These are phyloP conservation scores for Torulaspora delbrueckii DNA, from an alignment of 805 yeast species.

Conservation along the genomic window DNA sequence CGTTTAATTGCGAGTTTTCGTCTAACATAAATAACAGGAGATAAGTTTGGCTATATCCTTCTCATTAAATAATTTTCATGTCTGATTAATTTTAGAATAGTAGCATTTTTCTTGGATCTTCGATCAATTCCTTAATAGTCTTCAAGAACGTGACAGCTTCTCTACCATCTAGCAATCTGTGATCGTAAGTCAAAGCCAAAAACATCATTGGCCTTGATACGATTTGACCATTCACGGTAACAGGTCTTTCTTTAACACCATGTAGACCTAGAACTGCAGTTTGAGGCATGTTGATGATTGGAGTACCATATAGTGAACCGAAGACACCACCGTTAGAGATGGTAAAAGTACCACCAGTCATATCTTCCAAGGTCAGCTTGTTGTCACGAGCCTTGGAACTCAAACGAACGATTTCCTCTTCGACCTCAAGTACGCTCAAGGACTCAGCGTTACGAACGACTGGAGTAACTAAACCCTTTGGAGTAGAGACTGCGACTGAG, in stretches of 20 bases:
- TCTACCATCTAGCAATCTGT: slow-evolving; percentile 96
- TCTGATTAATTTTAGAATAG: slow-evolving; percentile 35
- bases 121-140: slow-evolving; percentile 93
- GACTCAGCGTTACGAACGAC: slow-evolving; percentile 96
- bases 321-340: slow-evolving; percentile 99
- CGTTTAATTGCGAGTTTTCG: not conserved
- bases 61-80: not conserved
- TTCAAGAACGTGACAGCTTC: slow-evolving; percentile 97
- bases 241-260: slow-evolving; percentile 96
- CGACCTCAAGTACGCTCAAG: slow-evolving; percentile 79
- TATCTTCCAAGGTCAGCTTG: slow-evolving; percentile 92
- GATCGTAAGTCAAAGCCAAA: slow-evolving; percentile 96
- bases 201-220: slow-evolving; percentile 99
- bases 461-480: slow-evolving; percentile 98
- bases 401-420: slow-evolving; percentile 72
- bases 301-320: slow-evolving; percentile 96
- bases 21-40: slow-evolving; percentile 1
- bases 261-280: slow-evolving; percentile 97
- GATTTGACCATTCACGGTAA: slow-evolving; percentile 90
- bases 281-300: slow-evolving; percentile 97
- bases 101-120: slow-evolving; percentile 98
- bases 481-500: slow-evolving; percentile 96
- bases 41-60: not conserved
- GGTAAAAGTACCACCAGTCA: slow-evolving; percentile 99
- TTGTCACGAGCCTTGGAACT: slow-evolving; percentile 96